Base-by-base conservation (phyloP, 495 filamentous ascomycete species). In the Aspergillus carlsbadensis region DNA sequence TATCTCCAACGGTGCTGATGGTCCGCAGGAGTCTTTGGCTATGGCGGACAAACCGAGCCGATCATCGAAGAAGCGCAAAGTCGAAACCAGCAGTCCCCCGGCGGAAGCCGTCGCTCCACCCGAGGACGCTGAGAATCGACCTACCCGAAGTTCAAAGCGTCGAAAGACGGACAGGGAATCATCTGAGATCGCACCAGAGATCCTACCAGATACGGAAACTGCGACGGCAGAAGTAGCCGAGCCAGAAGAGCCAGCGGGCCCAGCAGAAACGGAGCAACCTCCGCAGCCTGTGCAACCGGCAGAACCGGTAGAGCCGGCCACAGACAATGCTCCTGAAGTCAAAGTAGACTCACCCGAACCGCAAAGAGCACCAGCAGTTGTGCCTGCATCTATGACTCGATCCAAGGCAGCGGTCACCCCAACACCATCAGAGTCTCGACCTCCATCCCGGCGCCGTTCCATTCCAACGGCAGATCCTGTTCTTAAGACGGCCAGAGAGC, bases 401-500 rank as follows among this genome's bases (percentile, higher is more conserved):
- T 46, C 45, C 3, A 59, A 59, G 40, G 60, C 47, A 54, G 55
- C 13, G 43, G 58, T 24, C 22, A 73, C 72, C 31, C 62, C 70
- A 22, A 73, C 72, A 11, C 71, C 70, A 10, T 66, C 72, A 5
- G 60, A 58, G 6, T 74, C 75, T 10, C 71, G 76, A 26, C 71
- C 77, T 7, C 64, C 74, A 7, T 78, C 78, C 20, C 68, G 76
- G 41, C 74, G 77, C n/a, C 74, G 73, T 15, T 76, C 75, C 11
- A 66, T 72, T 10, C 56, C 69, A 35, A 67, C 73, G 7, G 71
- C 69, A 6, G 75, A 75, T 58, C 62, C 59, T 37, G 61, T 56
- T 13, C 41, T 61, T 8, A 61, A 41, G 20, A 62, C 54, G 42
- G 70, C 64, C 20, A 69, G 75, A n/a, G 76, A 76, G 24, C 68